Base-by-base conservation (phyloP, 768 basidiomycete species). In the Glaciozyma martinii region DNA sequence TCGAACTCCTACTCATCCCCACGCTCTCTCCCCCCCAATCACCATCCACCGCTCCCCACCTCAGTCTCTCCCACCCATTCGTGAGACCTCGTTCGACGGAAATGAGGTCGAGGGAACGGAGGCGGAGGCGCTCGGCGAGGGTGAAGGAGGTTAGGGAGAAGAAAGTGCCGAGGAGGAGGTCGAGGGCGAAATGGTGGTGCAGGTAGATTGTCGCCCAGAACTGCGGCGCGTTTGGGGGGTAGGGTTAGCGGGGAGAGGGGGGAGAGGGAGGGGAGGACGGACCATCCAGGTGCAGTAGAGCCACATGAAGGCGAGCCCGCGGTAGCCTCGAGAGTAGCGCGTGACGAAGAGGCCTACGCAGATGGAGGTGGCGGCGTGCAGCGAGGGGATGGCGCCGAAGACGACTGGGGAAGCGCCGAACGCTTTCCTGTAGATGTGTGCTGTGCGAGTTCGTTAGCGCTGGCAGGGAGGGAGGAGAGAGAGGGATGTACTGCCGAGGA, bases 321-420 rank as follows among this genome's bases (percentile, higher is more conserved):
- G 32, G 53, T 66, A 70, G 1, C 56, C 52, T 25, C 59, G 66
- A 13, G 52, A 61, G 62, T 70, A 70, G 3, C 68, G 59, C n/a
- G 50, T 49, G 29, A 66, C 62, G 56, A 47, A 70, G 1, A 70
- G 42, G 18, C 59, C 56, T 40, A 62, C 60, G 60, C 68, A 70
- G 27, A 70, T 56, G 27, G 62, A 49, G 3, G 68, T 70, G 29
- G 68, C 68, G 16, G 68, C 68, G 62, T 70, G 56, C 0, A 70
- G 65, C 3, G 65, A 66, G 16, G 68, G 68, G 40, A 70, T 63
- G 8, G 68, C 68, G 27, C 68, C 68, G 32, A 70, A 70, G 9
- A 70, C 68, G 56, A 70, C 68, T 3, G 68, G 65, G 4, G 60
- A 59, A 5, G 40, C 33, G 23, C 65, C 65, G 62, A 70, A 70